phyloP scores from a whole-genome alignment of 306 rosid species.

The Senna siamea region DNA sequence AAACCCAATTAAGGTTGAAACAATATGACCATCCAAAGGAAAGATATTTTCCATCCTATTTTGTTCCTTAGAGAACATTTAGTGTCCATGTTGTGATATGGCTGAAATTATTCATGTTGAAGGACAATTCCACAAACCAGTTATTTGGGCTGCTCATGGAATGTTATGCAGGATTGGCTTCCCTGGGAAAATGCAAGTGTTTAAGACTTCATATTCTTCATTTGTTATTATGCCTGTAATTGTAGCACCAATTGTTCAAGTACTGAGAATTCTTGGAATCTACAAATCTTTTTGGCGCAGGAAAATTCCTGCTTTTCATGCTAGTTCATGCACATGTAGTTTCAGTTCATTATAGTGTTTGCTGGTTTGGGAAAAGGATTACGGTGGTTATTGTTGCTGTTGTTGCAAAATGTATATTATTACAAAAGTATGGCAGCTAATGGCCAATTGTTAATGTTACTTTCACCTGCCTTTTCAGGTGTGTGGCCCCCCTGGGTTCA shows the following conservation, averaged over 20 bases:
- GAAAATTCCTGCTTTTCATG: conserved; percentile 13
- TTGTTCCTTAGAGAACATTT: background rate
- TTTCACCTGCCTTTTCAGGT: conserved; percentile 58
- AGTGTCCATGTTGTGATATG: too few species aligned
- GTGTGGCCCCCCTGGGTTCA: conserved; percentile 98
- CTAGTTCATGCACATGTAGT: conserved; percentile 9
- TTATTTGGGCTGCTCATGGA: too few species aligned
- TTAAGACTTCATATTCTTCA: too few species aligned
- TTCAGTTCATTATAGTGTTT: background rate
- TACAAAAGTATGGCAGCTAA: background rate
- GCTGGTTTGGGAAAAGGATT: too few species aligned
- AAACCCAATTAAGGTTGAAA: conserved; percentile 1
- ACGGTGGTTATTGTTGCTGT: background rate
- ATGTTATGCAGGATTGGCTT: too few species aligned
- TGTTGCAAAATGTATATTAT: background rate
- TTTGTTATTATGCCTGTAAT: too few species aligned
- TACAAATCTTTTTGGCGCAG: background rate
- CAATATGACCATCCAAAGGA: conserved; percentile 19
- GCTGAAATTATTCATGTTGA: too few species aligned
- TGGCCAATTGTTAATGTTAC: conserved; percentile 16
- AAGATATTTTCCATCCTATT: background rate
- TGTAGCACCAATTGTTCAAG: too few species aligned
- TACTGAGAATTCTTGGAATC: too few species aligned
- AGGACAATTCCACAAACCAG: background rate
- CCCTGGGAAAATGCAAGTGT: too few species aligned